phyloP scores from a whole-genome alignment of 75 land plant species.

The Pinus taeda region DNA sequence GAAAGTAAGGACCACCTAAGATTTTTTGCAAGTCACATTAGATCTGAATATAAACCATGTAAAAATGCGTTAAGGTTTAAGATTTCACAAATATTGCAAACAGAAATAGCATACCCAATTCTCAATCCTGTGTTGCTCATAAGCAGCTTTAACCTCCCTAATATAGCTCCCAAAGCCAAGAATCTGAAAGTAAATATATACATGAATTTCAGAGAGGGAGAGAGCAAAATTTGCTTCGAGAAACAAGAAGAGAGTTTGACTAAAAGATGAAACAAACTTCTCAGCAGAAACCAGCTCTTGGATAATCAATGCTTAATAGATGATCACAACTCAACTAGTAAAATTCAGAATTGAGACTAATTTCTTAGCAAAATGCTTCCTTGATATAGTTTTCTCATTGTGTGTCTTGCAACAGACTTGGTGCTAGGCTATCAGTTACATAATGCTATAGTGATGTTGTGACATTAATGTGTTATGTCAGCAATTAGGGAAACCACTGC shows the following conservation, averaged over 20 bases:
- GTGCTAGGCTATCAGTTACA: no score
- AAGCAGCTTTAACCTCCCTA: conserved; percentile 44
- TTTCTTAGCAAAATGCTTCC: not conserved
- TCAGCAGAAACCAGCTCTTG: not conserved
- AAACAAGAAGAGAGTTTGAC: not conserved
- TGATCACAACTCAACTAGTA: not conserved
- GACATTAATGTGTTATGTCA: no score
- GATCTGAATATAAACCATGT: not conserved
- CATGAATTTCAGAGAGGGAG: not conserved
- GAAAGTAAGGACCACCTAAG: not conserved
- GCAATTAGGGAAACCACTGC: no score
- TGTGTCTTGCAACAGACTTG: no score
- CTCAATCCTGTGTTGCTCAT: conserved; percentile 35
- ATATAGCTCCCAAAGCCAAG: conserved; percentile 48
- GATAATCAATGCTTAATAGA: not conserved
- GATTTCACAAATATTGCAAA: not conserved
- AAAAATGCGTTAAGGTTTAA: not conserved
- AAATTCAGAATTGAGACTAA: not conserved
- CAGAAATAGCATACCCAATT: not conserved
- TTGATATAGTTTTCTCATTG: no score
- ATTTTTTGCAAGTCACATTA: not conserved
- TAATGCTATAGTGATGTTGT: no score
- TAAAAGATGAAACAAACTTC: not conserved
- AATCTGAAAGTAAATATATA: conserved; percentile 14
- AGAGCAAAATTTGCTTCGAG: no score